phyloP scores from a whole-genome alignment of 495 filamentous ascomycete species.

The Glarea lozoyensis region DNA sequence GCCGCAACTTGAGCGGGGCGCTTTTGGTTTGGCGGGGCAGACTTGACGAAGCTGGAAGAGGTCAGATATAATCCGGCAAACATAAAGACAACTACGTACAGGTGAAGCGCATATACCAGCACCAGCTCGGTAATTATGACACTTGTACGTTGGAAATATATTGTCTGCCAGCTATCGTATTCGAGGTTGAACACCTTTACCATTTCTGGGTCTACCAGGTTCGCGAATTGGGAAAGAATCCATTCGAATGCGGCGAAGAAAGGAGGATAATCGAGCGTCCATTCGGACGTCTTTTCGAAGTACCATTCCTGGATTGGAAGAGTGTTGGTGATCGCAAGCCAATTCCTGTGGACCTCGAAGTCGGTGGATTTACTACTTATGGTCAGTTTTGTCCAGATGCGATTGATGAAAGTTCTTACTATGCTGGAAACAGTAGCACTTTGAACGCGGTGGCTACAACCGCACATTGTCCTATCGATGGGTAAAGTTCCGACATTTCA shows the following conservation, averaged over 20 bases:
- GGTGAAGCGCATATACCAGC: slow-evolving; percentile 73
- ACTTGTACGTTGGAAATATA: slow-evolving; percentile 84
- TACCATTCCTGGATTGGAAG: slow-evolving; percentile 88
- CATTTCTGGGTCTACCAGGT: slow-evolving; percentile 70
- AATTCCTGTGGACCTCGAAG: slow-evolving; percentile 97
- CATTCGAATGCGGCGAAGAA: slow-evolving; percentile 98
- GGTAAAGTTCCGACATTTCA: slow-evolving; percentile 80
- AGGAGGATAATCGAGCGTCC: slow-evolving; percentile 97
- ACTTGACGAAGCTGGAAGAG: slow-evolving; percentile 13
- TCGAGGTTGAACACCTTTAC: slow-evolving; percentile 69
- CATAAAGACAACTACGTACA: slow-evolving; percentile 35
- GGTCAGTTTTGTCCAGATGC: background rate
- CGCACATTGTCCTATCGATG: slow-evolving; percentile 79
- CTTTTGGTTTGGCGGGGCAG: slow-evolving; percentile 40
- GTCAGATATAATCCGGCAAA: background rate
- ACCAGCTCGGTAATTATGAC: slow-evolving; percentile 84
- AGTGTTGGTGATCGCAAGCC: slow-evolving; percentile 89
- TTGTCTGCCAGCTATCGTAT: slow-evolving; percentile 83
- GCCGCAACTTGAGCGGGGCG: slow-evolving; percentile 81
- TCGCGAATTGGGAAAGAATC: slow-evolving; percentile 74
- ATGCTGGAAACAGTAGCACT: slow-evolving; percentile 87
- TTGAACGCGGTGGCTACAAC: slow-evolving; percentile 85
- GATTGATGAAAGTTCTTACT: slow-evolving; percentile 50
- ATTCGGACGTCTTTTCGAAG: slow-evolving; percentile 94
- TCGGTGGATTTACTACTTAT: slow-evolving; percentile 87